Percentiles rank a stretch among this genome's conserved stretches.
These are phyloP conservation scores for Rhynchospora tenuis DNA, from an alignment of 176 grass and related monocot species.

Conservation along the genomic window DNA sequence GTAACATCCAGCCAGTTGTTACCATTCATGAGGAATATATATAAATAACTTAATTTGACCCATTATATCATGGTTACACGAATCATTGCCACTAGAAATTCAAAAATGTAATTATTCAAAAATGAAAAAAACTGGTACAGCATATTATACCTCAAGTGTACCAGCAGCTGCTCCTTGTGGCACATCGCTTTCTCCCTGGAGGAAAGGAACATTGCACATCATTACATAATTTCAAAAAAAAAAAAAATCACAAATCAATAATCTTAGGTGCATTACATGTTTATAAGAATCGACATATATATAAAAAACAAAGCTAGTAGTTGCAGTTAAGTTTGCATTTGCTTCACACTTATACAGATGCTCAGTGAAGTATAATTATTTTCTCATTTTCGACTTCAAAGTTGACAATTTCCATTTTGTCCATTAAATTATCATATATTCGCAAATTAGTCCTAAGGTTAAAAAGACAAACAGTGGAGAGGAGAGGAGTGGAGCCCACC, in stretches of 20 bases:
- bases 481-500: conserved; percentile 23
- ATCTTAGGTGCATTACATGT: not conserved
- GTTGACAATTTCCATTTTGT: not conserved
- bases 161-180: conserved; percentile 45
- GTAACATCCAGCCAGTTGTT: too few species aligned
- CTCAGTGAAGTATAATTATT: not conserved
- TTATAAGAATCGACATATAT: not conserved
- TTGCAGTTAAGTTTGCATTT: not conserved
- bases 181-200: conserved; percentile 75
- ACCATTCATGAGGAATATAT: too few species aligned
- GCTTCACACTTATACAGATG: not conserved
- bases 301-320: not conserved
- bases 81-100: too few species aligned
- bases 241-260: not conserved
- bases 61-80: too few species aligned
- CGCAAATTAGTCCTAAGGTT: not conserved
- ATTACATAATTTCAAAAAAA: not conserved
- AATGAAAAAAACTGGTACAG: not conserved
- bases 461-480: not conserved
- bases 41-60: too few species aligned
- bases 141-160: conserved; percentile 66
- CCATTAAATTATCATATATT: not conserved
- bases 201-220: not conserved
- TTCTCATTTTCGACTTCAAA: not conserved
- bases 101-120: too few species aligned